Evolutionary conservation across 192 early-diverging fungal species (phyloP).

Genomic region (Spizellomyces punctatus): DNA sequence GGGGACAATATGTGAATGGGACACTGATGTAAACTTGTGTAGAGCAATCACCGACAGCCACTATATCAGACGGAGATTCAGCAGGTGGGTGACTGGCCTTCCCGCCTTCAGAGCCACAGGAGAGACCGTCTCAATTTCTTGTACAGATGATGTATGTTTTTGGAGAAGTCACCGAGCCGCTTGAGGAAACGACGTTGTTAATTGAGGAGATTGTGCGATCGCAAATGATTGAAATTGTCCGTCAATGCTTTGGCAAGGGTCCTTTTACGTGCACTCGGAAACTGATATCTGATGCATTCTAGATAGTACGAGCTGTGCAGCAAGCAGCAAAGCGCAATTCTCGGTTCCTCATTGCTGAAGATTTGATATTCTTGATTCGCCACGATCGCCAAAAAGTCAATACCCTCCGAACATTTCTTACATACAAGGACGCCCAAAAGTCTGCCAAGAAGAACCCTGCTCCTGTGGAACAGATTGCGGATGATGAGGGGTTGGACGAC

Average conservation of each 20-base stretch:
- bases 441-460: conserved; percentile 77
- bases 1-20: no score
- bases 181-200: conserved; percentile 82
- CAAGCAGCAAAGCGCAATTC: conserved; percentile 81
- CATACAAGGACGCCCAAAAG: conserved; percentile 96
- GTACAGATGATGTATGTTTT: conserved; percentile 99
- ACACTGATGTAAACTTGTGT: background rate
- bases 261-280: background rate
- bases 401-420: conserved; percentile 85
- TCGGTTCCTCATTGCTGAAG: conserved; percentile 80
- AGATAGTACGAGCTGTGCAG: conserved; percentile 86
- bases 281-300: background rate
- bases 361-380: conserved; percentile 95
- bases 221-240: conserved; percentile 91
- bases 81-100: conserved; percentile 15
- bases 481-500: conserved; percentile 25
- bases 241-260: background rate
- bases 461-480: conserved; percentile 51
- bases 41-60: conserved; percentile 14
- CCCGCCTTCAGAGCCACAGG: background rate
- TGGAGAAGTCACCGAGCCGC: conserved; percentile 90
- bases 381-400: conserved; percentile 94
- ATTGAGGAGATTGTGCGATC: conserved; percentile 95
- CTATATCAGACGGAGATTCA: conserved; percentile 32
- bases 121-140: background rate